Percentiles rank a stretch among this genome's conserved stretches.
These are phyloP conservation scores for Domatiomyces globalis DNA, from an alignment of 2,329 filamentous ascomycete genomes.

Conservation along the genomic window DNA sequence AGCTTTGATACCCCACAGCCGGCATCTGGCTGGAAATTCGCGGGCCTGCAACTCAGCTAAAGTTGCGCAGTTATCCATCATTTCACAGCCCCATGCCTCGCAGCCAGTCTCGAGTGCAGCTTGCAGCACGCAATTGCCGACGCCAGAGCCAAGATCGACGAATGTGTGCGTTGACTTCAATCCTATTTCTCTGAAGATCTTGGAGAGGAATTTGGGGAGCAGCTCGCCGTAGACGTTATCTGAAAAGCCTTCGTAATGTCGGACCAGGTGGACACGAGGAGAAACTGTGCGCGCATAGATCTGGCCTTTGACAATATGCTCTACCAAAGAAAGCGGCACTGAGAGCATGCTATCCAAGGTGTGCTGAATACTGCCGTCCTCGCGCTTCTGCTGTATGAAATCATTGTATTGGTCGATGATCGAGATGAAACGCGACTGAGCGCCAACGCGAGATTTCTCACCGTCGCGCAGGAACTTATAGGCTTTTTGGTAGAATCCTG, in stretches of 20 bases:
- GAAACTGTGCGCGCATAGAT: conserved; percentile 88
- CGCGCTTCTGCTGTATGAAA: conserved; percentile 49
- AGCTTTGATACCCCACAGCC: conserved; percentile 72
- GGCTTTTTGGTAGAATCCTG: conserved; percentile 51
- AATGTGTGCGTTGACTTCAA: conserved; percentile 78
- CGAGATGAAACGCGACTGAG: conserved; percentile 53
- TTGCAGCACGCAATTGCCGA: conserved; percentile 90
- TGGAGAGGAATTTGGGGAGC: conserved; percentile 66
- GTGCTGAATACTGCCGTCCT: conserved; percentile 56
- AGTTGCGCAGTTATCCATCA: conserved; percentile 80
- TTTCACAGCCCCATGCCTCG: conserved; percentile 91
- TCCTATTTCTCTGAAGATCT: conserved; percentile 63
- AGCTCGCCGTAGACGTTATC: conserved; percentile 94
- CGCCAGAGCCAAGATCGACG: conserved; percentile 86
- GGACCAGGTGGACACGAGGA: conserved; percentile 68
- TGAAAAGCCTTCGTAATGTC: conserved; percentile 75
- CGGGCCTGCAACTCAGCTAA: conserved; percentile 65
- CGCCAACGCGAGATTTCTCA: conserved; percentile 26
- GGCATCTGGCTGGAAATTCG: conserved; percentile 74
- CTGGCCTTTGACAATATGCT: conserved; percentile 63
- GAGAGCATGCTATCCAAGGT: conserved; percentile 56
- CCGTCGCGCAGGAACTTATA: conserved; percentile 58
- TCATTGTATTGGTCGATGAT: conserved; percentile 67
- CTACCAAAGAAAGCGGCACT: conserved; percentile 57
- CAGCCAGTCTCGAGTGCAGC: conserved; percentile 86